These are phyloP conservation scores for Fusarium sp. DNA, from an alignment of 2,329 filamentous ascomycete genomes.

Conservation along the genomic window DNA sequence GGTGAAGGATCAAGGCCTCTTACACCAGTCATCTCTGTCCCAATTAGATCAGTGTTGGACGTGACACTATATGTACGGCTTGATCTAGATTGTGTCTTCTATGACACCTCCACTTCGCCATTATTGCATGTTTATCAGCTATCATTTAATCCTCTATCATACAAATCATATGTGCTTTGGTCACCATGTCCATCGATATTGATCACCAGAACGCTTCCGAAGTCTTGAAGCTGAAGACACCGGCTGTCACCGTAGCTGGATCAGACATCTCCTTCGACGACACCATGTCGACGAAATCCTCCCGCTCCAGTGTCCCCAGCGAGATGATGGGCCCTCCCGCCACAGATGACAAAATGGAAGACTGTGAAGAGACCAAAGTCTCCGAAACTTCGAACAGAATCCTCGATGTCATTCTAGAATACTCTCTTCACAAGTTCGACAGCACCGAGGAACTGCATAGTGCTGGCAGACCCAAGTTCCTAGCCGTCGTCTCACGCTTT, in stretches of 20 bases:
- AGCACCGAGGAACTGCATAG: background rate
- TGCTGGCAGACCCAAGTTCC: background rate
- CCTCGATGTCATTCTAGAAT: background rate
- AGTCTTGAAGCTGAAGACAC: background rate
- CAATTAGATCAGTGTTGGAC: background rate
- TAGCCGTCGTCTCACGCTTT: background rate
- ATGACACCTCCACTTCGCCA: background rate
- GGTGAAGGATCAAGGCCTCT: background rate
- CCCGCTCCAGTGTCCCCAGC: background rate
- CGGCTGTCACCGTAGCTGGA: background rate
- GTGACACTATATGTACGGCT: background rate
- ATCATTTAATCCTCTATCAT: background rate
- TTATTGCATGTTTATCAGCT: background rate
- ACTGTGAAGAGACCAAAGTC: background rate
- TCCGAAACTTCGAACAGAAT: background rate
- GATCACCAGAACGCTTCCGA: background rate
- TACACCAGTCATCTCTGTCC: background rate
- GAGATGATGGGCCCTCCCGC: background rate
- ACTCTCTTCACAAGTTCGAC: conserved; percentile 4
- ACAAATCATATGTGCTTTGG: background rate
- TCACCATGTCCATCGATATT: background rate
- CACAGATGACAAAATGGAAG: background rate
- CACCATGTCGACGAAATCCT: background rate
- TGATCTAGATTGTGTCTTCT: background rate
- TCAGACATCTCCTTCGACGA: background rate